Percentiles rank a stretch among this genome's conserved stretches.
Conservation (phyloP, 768 basidiomycete genomes). For the Suillus hirtellus region DNA sequence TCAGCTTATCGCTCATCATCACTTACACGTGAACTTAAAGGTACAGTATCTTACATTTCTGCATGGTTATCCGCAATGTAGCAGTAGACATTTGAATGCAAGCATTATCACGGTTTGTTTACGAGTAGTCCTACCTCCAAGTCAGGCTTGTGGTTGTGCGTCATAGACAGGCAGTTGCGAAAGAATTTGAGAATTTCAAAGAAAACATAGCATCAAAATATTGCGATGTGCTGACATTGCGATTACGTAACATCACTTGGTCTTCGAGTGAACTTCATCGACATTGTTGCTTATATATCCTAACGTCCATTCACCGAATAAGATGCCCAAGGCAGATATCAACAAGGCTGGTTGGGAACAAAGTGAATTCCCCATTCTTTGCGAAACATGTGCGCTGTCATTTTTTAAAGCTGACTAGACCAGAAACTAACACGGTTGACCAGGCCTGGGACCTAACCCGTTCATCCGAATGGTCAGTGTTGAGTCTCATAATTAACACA, state of each 20-base stretch:
- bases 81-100: slow-evolving; percentile 10
- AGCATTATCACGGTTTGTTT: neutral
- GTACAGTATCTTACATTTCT: slow-evolving; percentile 2
- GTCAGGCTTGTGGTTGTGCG: neutral
- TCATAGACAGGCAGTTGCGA: neutral
- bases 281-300: neutral
- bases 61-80: slow-evolving; percentile 7
- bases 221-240: neutral
- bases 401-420: neutral
- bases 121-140: neutral
- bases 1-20: slow-evolving; percentile 73
- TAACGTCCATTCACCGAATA: slow-evolving; percentile 2
- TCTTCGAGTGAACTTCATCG: neutral
- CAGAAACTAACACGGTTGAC: neutral
- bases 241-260: neutral
- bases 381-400: slow-evolving; percentile 76
- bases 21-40: slow-evolving; percentile 41
- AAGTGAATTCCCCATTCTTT: slow-evolving; percentile 91
- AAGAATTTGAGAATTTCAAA: neutral
- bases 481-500: slow-evolving; percentile 9
- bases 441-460: slow-evolving; percentile 50
- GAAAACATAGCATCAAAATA: neutral
- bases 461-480: slow-evolving; percentile 88
- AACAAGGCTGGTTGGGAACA: slow-evolving; percentile 96
- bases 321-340: slow-evolving; percentile 85